phyloP scores from a whole-genome alignment of 495 filamentous ascomycete genomes.

The Podospora bellae-mahoneyi region DNA sequence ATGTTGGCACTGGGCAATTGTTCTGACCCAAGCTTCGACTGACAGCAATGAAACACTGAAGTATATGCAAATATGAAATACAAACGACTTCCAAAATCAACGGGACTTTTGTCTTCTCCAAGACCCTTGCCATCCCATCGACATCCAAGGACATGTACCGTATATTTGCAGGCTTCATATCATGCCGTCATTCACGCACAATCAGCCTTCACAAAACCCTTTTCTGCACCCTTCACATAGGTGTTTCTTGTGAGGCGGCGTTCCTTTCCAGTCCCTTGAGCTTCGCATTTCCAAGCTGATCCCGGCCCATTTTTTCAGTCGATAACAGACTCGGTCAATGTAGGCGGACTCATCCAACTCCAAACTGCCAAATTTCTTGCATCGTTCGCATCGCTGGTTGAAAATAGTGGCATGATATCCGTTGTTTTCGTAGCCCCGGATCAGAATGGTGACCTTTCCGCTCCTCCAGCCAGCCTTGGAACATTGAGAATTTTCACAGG shows the following conservation, averaged over 20 bases:
- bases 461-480: constrained; percentile 29
- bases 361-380: constrained; percentile 25
- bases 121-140: too few relatives aligned
- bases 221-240: constrained; percentile 33
- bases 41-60: too few relatives aligned
- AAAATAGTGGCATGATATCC: constrained; percentile 34
- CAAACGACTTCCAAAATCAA: too few relatives aligned
- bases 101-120: too few relatives aligned
- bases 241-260: constrained; percentile 21
- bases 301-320: constrained; percentile 32
- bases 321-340: constrained; percentile 30
- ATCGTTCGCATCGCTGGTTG: constrained; percentile 29
- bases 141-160: too few relatives aligned
- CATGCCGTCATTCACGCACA: not conserved
- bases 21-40: too few relatives aligned
- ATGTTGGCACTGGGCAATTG: too few relatives aligned
- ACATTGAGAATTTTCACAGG: constrained; percentile 25
- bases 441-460: constrained; percentile 28
- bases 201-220: constrained; percentile 13
- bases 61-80: too few relatives aligned
- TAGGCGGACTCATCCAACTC: constrained; percentile 29
- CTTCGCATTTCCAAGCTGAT: constrained; percentile 17
- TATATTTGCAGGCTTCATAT: too few relatives aligned
- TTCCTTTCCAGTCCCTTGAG: not conserved
- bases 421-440: constrained; percentile 23